Conservation (phyloP, 805 yeast species). For the Yarrowia sp. region DNA sequence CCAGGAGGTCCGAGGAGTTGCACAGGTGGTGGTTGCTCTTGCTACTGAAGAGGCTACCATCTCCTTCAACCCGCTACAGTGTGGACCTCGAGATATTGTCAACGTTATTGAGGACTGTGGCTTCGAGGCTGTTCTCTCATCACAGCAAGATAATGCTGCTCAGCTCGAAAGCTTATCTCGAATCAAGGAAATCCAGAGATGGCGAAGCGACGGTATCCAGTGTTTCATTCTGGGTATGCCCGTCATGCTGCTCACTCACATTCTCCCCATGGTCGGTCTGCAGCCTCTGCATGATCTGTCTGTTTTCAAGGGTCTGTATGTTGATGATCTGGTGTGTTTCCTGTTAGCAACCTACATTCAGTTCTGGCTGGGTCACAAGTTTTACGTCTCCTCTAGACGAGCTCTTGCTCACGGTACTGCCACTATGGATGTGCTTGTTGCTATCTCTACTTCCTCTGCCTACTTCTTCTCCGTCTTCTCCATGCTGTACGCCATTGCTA, state of each 20-base stretch:
- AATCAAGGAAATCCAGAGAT: constrained; percentile 66
- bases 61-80: constrained; percentile 46
- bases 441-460: constrained; percentile 76
- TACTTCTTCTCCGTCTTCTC: constrained; percentile 70
- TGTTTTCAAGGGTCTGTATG: constrained; percentile 51
- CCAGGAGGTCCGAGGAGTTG: constrained; percentile 48
- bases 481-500: constrained; percentile 45
- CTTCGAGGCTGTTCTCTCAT: constrained; percentile 50
- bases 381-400: constrained; percentile 61
- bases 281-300: constrained; percentile 38
- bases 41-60: constrained; percentile 56
- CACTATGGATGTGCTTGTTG: constrained; percentile 90
- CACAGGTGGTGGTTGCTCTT: constrained; percentile 49
- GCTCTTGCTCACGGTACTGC: constrained; percentile 68
- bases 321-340: constrained; percentile 63
- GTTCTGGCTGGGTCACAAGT: constrained; percentile 63
- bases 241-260: constrained; percentile 48
- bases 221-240: constrained; percentile 56
- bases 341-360: constrained; percentile 59
- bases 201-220: constrained; percentile 56
- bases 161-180: constrained; percentile 71
- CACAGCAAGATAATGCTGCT: constrained; percentile 54
- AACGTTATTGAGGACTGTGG: constrained; percentile 52
- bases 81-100: constrained; percentile 65
- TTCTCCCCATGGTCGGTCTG: constrained; percentile 40